These are phyloP conservation scores for Colletotrichum shisoi DNA, from an alignment of 2,329 filamentous ascomycete species.

Conservation along the genomic window DNA sequence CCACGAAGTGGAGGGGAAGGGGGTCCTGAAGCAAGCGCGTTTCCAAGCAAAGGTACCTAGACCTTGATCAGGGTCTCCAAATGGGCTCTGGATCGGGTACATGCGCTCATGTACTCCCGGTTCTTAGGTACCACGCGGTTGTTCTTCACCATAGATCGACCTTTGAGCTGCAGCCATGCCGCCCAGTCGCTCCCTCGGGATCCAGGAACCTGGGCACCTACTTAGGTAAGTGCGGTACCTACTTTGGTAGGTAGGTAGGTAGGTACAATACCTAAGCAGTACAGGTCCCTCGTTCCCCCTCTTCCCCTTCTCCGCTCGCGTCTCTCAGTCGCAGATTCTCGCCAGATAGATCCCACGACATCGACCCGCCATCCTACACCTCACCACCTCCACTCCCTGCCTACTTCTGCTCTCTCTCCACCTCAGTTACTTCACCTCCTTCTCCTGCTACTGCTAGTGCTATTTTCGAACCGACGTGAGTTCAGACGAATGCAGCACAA, in stretches of 20 bases:
- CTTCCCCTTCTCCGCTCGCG: conserved; percentile 11
- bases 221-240: too few species aligned
- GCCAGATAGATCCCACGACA: conserved; percentile 28
- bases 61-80: conserved; percentile 13
- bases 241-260: too few species aligned
- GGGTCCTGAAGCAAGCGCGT: conserved; percentile 30
- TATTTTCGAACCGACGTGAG: neutral
- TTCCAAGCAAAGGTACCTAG: conserved; percentile 31
- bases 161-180: neutral
- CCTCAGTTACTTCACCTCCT: neutral
- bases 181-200: neutral
- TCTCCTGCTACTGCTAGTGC: neutral
- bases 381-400: conserved; percentile 1
- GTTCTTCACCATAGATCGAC: neutral
- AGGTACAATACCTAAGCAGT: too few species aligned
- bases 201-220: neutral
- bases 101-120: neutral
- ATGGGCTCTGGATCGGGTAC: conserved; percentile 4
- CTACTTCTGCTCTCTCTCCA: neutral
- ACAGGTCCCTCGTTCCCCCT: conserved; percentile 7
- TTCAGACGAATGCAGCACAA: conserved; percentile 17
- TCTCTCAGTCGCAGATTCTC: conserved; percentile 15
- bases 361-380: conserved; percentile 1
- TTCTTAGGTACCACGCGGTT: neutral
- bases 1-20: too few species aligned